Base-by-base conservation (phyloP, 1,139 yeast species). In the Taphrina wiesneri region DNA sequence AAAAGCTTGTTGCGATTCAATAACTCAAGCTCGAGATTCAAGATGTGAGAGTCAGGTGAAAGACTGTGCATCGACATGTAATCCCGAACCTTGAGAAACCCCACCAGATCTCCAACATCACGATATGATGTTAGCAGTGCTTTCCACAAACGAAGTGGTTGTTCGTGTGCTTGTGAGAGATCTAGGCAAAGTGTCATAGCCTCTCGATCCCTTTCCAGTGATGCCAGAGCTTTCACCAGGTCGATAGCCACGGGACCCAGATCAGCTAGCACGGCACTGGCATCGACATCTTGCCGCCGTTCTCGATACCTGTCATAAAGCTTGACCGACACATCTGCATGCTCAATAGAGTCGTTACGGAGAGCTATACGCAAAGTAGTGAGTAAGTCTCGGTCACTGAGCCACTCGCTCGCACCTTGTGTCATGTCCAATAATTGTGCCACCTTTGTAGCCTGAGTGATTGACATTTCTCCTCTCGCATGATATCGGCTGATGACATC, bases 1-100 rank as follows among this genome's bases (percentile, higher is more conserved):
- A 19, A 36, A 5, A 49, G 51, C 30, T 23, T 30, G 23, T 13
- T 17, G 15, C 47, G 28, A 41, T 49, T 51, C 34, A 60, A 19
- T 21, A 23, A 19, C 5, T 49, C 64, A 19, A 60, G 39, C 43
- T 60, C 49, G 11, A 60, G 57, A 19, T 60, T 60, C 19, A 60
- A 32, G 19, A 51, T 60, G 21, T 28, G 49, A 6, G 39, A 32
- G 26, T 60, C 64, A 19, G 51, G 51, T 9, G 21, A 23, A 5
- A 60, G 28, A 15, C 36, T 21, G 41, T 49, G 49, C 26, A 47
- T 23, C 6, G 32, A 21, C 64, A 60, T 60, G 32, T 15, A 60
- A 23, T 60, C 51, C 7, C 64, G 49, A 26, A 32, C 56, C 19
- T 51, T 43, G 26, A 51, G 41, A n/a, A 60, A 60, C 7, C 54